Conservation (phyloP, 179 eudicot genomes). For the Spergularia azorica region DNA sequence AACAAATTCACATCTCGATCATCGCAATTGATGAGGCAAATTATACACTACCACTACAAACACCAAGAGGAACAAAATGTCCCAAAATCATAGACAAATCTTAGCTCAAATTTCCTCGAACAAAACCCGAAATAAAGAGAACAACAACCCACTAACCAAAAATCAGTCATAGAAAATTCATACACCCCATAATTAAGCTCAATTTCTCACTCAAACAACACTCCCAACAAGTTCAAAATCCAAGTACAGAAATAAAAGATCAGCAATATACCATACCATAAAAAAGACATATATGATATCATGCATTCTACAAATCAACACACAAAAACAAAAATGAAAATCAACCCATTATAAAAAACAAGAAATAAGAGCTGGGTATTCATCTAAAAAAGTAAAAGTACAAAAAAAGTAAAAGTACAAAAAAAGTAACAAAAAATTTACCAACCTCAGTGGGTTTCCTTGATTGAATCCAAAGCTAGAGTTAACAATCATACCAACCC, state of each 20-base stretch:
- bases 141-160: not conserved
- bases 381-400: not conserved
- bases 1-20: not conserved
- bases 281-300: slow-evolving; percentile 2
- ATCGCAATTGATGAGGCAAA: not conserved
- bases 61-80: too few species aligned
- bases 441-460: slow-evolving; percentile 92
- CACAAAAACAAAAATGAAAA: not conserved
- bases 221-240: not conserved
- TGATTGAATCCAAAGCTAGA: slow-evolving; percentile 93
- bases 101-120: slow-evolving; percentile 3
- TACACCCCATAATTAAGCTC: not conserved
- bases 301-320: slow-evolving; percentile 10
- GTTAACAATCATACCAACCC: slow-evolving; percentile 97
- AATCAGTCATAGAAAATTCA: slow-evolving; percentile 8
- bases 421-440: too few species aligned
- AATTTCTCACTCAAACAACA: slow-evolving; percentile 10
- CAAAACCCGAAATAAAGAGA: not conserved
- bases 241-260: slow-evolving; percentile 6
- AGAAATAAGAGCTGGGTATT: not conserved
- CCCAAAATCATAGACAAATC: not conserved
- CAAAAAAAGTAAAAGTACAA: not conserved
- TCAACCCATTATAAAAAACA: slow-evolving; percentile 18
- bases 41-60: too few species aligned
- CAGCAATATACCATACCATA: slow-evolving; percentile 11